Percentiles rank a stretch among this genome's conserved stretches.
phyloP scores from a whole-genome alignment of 768 basidiomycete species.

The Mycena capillaripes region DNA sequence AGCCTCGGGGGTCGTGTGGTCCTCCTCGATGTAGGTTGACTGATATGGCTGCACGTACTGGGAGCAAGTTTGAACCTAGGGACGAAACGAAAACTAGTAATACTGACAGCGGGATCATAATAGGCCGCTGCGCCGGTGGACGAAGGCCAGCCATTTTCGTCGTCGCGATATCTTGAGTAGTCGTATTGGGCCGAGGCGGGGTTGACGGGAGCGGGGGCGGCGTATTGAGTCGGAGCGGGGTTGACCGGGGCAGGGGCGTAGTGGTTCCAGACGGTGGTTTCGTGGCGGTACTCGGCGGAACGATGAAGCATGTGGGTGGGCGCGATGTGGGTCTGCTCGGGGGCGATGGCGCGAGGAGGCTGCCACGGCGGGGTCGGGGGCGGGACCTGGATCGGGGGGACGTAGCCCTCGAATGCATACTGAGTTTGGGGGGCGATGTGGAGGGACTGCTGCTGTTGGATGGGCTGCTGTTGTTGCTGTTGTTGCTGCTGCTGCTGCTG shows the following conservation, averaged over 20 bases:
- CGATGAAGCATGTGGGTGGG: constrained; percentile 66
- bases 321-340: constrained; percentile 78
- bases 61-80: not conserved
- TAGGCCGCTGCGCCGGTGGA: constrained; percentile 64
- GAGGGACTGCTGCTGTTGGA: constrained; percentile 43
- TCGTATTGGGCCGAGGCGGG: constrained; percentile 63
- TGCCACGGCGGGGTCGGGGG: constrained; percentile 44
- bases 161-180: constrained; percentile 72
- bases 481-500: constrained; percentile 38
- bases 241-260: constrained; percentile 61
- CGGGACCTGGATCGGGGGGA: constrained; percentile 50
- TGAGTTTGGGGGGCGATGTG: constrained; percentile 54
- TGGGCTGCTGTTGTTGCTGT: constrained; percentile 37
- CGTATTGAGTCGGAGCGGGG: constrained; percentile 61
- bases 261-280: constrained; percentile 63
- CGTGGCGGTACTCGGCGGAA: constrained; percentile 62
- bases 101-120: constrained; percentile 68
- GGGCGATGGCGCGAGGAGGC: constrained; percentile 70
- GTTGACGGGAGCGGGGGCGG: constrained; percentile 56
- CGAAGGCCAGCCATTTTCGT: constrained; percentile 66
- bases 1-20: constrained; percentile 53
- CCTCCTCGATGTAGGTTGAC: constrained; percentile 63
- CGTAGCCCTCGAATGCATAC: constrained; percentile 55
- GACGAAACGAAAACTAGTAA: constrained; percentile 18
- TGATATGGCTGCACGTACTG: constrained; percentile 72